Evolutionary conservation across 2,329 filamentous ascomycete species (phyloP), one percentile per base, ranked within the genome.

Genomic region (Colletotrichum destructivum): DNA sequence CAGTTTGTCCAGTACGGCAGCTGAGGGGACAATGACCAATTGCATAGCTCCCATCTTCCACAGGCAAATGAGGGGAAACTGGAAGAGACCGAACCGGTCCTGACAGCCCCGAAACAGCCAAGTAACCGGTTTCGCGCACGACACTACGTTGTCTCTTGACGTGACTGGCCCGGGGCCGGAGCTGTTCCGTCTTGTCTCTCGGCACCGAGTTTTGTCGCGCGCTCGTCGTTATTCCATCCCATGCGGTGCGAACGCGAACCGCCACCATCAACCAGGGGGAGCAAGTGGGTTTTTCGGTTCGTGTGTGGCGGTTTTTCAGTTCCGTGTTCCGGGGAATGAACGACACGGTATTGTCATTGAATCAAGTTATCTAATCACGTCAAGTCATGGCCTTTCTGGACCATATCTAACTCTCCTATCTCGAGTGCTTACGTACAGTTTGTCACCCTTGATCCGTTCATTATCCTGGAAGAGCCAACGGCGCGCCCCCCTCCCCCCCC

Each of bases 81-180:
- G 8, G 16, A 57, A 6, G 23, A 60, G 23, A 47, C 69, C 60
- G 69, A 64, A 18, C 42, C 69, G 69, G 69, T 49, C 13, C 69
- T 65, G 64, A 47, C 15, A 52, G 40, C 4, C 49, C 52, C 62
- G 40, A 47, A 21, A 16, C 15, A 40, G 31, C 35, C 26, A 11
- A n/a, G 5, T 3, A 23, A n/a, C 35, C 52, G 52, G 52, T 38
- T 55, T 38, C 16, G 31, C 8, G 16, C n/a, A 35, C 52, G 12
- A 18, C 9, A 55, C 15, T 35, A 9, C 18, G 31, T 42, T n/a
- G 38, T 35, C 59, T 16, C 38, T 59, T 8, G 23, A 59, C 38
- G 16, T 44, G 38, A 59, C n/a, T 47, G 23, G 11, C 42, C 5
- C 2, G 4, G 31, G 23, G 16, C 42, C 11, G 3, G 4, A 47